Evolutionary conservation across 139 green algal genomes (phyloP), one percentile per base, ranked within the genome.

Genomic region (Helicosporidium sp.): DNA sequence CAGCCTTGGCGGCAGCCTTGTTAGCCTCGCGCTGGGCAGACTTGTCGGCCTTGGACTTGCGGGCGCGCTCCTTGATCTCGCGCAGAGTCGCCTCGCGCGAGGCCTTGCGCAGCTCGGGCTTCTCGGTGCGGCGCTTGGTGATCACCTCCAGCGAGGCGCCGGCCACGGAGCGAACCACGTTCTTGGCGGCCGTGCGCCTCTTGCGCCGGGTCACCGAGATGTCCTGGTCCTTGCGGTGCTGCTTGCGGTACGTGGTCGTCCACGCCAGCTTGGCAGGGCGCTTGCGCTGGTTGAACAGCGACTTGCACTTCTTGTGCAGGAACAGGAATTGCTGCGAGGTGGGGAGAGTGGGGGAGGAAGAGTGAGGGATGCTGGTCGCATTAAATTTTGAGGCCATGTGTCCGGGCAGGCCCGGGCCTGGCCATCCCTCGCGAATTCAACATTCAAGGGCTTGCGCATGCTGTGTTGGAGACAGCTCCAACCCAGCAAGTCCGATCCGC

Each of bases 241-340:
- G 61, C 76, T 94, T 96, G 36, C 84, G 73, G 79, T 95, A 98
- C 12, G 62, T 61, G 12, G 55, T 62, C 25, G 88, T 97, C 89
- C 89, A 98, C 33, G 79, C 79, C 39, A 98, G 73, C 79, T 97
- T 98, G 36, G 84, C 79, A n/a, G 89, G 80, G 35, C 83, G 68
- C 60, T 92, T 75, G 36, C 80, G 70, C 64, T 93, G 81, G 69
- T 87, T 69, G 73, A 81, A 95, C 60, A 93, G 61, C 23, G 53
- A 66, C 66, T 82, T 86, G 65, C 67, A 79, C 74, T 98, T 98
- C 58, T 76, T 77, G 72, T 84, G 93, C 27, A 94, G 58, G 73
- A 97, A 97, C 51, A 93, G 65, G 59, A 83, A 98, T 58, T 90
- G 70, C 72, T 86, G 74, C 48, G 51, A 19, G 24, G 20, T 25